phyloP scores from a whole-genome alignment of 495 filamentous ascomycete species.

The Letharia columbiana region DNA sequence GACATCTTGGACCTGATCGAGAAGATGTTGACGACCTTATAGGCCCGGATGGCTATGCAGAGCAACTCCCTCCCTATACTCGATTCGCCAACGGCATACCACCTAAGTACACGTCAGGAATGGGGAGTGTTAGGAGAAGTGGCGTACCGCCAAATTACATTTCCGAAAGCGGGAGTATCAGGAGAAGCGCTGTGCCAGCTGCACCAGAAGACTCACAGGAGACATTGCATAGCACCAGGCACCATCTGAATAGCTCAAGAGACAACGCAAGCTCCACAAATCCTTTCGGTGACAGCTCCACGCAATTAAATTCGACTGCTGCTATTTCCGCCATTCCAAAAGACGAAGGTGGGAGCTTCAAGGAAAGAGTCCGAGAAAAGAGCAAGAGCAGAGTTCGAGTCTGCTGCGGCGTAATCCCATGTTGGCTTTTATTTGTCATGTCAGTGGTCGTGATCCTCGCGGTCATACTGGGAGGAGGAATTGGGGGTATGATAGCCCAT shows the following conservation, averaged over 20 bases:
- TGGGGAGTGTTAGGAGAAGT: slow-evolving; percentile 7
- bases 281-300: slow-evolving; percentile 38
- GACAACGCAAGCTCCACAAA: slow-evolving; percentile 17
- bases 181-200: not conserved
- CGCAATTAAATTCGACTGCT: slow-evolving; percentile 24
- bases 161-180: slow-evolving; percentile 9
- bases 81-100: slow-evolving; percentile 56
- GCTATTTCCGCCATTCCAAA: slow-evolving; percentile 22
- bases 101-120: slow-evolving; percentile 19
- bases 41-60: slow-evolving; percentile 82
- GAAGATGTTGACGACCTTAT: slow-evolving; percentile 79
- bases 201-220: slow-evolving; percentile 10
- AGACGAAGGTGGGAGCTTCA: slow-evolving; percentile 39
- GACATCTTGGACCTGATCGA: slow-evolving; percentile 66
- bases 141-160: not conserved
- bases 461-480: slow-evolving; percentile 48
- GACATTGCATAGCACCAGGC: slow-evolving; percentile 7
- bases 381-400: slow-evolving; percentile 45
- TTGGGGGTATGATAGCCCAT: slow-evolving; percentile 47
- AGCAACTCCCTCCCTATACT: slow-evolving; percentile 84
- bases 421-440: slow-evolving; percentile 58
- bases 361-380: slow-evolving; percentile 49
- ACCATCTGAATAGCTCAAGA: not conserved
- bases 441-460: slow-evolving; percentile 45
- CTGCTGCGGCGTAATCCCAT: slow-evolving; percentile 56